Conservation (phyloP, 495 filamentous ascomycete species). For the Aeminium ludgeri region DNA sequence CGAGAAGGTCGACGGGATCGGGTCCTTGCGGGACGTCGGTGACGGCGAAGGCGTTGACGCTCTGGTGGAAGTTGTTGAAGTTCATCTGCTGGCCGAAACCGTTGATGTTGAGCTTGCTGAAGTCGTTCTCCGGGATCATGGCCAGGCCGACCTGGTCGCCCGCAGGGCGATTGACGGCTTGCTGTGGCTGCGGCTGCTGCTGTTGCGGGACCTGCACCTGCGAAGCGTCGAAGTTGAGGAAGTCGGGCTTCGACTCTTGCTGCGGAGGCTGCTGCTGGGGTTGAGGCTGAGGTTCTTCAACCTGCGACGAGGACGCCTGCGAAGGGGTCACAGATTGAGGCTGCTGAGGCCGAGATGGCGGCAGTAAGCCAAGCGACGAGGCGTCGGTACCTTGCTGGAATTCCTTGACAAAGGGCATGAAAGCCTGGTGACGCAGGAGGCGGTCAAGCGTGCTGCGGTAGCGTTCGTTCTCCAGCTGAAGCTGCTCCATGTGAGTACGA, state of each 20-base stretch:
- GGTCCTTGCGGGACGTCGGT: constrained; percentile 56
- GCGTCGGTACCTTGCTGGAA: constrained; percentile 30
- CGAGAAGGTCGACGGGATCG: constrained; percentile 13
- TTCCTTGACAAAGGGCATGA: constrained; percentile 64
- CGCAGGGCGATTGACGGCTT: constrained; percentile 36
- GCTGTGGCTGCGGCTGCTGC: constrained; percentile 39
- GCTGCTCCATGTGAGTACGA: constrained; percentile 49
- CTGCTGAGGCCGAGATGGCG: constrained; percentile 9
- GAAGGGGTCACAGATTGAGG: constrained; percentile 15
- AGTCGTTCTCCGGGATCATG: constrained; percentile 47
- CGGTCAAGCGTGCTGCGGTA: constrained; percentile 61
- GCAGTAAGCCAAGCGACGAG: constrained; percentile 8
- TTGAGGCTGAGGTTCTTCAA: constrained; percentile 28
- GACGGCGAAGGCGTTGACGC: constrained; percentile 67
- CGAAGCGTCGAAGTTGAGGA: constrained; percentile 13
- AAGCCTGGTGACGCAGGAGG: constrained; percentile 72
- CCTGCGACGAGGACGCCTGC: constrained; percentile 22
- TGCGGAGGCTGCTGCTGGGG: constrained; percentile 27
- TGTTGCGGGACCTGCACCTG: no score
- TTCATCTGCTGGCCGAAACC: constrained; percentile 40
- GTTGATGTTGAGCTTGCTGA: constrained; percentile 45
- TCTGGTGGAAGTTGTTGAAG: constrained; percentile 40
- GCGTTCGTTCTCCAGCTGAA: constrained; percentile 66
- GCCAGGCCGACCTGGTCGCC: constrained; percentile 44
- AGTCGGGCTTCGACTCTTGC: constrained; percentile 23